Conservation (phyloP, 1,284 basidiomycete species). For the Ustilago hordei region DNA sequence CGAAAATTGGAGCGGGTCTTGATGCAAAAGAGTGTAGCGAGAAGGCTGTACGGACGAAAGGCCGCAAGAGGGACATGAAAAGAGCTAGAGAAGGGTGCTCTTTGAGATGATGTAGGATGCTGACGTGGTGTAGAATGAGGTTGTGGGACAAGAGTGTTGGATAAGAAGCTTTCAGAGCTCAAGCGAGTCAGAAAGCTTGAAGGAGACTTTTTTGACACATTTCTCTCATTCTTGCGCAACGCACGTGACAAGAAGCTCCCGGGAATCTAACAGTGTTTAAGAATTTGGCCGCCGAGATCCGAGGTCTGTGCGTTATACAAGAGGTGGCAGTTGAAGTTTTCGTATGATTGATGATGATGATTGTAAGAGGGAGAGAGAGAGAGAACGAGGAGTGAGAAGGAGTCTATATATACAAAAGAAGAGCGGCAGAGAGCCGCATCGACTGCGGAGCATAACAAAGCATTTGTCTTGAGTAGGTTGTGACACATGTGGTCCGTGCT, state of each 20-base stretch:
- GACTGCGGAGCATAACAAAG: too few relatives aligned
- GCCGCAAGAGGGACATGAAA: conserved; percentile 39
- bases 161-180: neutral
- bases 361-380: too few relatives aligned
- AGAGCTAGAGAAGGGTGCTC: neutral
- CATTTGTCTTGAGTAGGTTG: too few relatives aligned
- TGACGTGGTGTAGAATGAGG: neutral
- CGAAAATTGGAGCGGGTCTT: neutral
- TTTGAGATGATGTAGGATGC: neutral
- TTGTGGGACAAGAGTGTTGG: neutral
- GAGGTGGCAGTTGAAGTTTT: too few relatives aligned
- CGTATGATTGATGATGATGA: too few relatives aligned
- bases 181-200: conserved; percentile 12
- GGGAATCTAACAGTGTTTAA: conserved; percentile 1
- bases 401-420: too few relatives aligned
- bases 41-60: conserved; percentile 19
- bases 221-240: neutral
- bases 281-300: conserved; percentile 1
- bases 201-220: neutral
- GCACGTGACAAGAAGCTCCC: conserved; percentile 7
- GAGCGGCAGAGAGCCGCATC: too few relatives aligned
- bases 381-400: too few relatives aligned
- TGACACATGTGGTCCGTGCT: too few relatives aligned
- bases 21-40: conserved; percentile 17
- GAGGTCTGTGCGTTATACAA: conserved; percentile 18